Percentiles rank a stretch among this genome's conserved stretches.
Evolutionary conservation across 2,329 filamentous ascomycete genomes (phyloP).

Genomic region (Epichloe typhina): DNA sequence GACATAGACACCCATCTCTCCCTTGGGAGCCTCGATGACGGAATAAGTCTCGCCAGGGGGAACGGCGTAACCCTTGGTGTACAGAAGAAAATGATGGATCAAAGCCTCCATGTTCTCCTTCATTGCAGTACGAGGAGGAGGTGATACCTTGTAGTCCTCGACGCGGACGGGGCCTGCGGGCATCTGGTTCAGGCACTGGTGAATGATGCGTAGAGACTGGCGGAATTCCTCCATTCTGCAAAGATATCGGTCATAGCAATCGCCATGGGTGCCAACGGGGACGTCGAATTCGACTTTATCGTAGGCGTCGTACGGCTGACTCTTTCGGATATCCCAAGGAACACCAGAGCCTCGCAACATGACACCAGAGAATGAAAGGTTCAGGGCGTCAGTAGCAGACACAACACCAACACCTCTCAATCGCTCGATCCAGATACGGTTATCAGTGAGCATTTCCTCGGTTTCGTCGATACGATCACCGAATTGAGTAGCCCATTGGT

Average conservation of each 20-base stretch:
- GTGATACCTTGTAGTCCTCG: constrained; percentile 97
- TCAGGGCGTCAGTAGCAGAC: constrained; percentile 82
- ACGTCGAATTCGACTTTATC: constrained; percentile 97
- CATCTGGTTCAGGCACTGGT: constrained; percentile 99
- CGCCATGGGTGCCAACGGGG: constrained; percentile 88
- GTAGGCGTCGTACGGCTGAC: constrained; percentile 93
- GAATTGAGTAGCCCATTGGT: constrained; percentile 99
- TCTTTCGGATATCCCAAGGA: constrained; percentile 94
- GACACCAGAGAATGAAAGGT: constrained; percentile 91
- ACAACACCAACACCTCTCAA: constrained; percentile 88
- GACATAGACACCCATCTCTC: constrained; percentile 96
- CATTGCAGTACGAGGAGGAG: constrained; percentile 93
- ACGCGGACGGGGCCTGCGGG: constrained; percentile 85
- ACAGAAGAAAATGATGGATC: constrained; percentile 97
- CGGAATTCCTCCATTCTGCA: constrained; percentile 99
- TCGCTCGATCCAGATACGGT: constrained; percentile 96
- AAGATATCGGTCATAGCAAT: constrained; percentile 98
- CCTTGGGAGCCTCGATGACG: constrained; percentile 98
- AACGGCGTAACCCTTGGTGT: constrained; percentile 95
- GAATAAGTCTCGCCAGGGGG: constrained; percentile 97
- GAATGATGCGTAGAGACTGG: constrained; percentile 93
- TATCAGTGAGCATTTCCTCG: constrained; percentile 96
- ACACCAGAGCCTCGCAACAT: constrained; percentile 97
- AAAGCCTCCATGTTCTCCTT: constrained; percentile 99
- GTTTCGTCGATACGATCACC: constrained; percentile 97